Conservation (phyloP, 2,329 filamentous ascomycete species). For the Neonectria magnoliae region DNA sequence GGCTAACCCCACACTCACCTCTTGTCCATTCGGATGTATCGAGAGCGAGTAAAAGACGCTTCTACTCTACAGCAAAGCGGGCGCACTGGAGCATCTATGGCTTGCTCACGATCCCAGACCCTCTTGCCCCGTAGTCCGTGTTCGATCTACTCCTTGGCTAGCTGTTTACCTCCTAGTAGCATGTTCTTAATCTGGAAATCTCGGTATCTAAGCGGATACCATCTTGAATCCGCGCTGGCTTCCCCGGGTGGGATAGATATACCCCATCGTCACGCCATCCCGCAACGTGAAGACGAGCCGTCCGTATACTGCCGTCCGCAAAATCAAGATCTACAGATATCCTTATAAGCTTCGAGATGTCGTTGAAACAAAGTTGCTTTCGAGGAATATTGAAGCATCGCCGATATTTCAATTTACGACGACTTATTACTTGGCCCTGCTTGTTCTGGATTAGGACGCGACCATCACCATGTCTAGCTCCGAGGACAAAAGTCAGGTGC, state of each 20-base stretch:
- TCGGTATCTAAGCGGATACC: not conserved
- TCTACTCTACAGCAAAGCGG: slow-evolving; percentile 3
- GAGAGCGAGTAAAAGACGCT: not conserved
- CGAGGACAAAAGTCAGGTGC: slow-evolving; percentile 6
- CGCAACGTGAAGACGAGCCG: not conserved
- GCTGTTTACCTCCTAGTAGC: not conserved
- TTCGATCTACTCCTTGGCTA: not conserved
- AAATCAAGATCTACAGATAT: not conserved
- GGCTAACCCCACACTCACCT: not conserved
- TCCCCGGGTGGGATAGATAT: slow-evolving; percentile 3
- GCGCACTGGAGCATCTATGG: not conserved
- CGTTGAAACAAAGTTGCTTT: not conserved
- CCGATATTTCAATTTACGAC: not conserved
- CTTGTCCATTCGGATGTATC: not conserved
- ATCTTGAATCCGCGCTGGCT: not conserved
- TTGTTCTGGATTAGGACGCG: not conserved
- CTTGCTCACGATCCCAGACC: not conserved
- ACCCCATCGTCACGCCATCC: slow-evolving; percentile 22
- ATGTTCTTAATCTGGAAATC: slow-evolving; percentile 1
- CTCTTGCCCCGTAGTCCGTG: slow-evolving; percentile 1
- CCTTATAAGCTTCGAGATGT: slow-evolving; percentile 1
- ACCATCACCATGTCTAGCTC: slow-evolving; percentile 15
- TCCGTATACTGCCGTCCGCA: not conserved
- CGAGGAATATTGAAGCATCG: not conserved
- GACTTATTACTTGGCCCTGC: not conserved